Evolutionary conservation across 179 eudicot species (phyloP), one percentile per base, ranked within the genome.

Genomic region (Silene vulgaris): DNA sequence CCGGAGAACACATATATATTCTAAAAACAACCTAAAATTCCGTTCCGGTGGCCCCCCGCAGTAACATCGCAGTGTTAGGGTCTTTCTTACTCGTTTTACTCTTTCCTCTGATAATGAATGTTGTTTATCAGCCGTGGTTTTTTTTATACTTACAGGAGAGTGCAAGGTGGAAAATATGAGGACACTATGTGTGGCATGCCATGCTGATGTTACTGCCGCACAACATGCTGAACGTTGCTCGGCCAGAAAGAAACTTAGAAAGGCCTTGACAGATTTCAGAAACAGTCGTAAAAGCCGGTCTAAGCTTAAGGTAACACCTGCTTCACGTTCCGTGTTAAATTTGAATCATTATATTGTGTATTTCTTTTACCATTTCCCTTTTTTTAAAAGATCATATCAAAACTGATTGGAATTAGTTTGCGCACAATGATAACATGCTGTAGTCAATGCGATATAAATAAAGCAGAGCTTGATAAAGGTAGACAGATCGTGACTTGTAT

Each of bases 131-230:
- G 43, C n/a, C 19, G 17, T 17, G 17, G 48, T 67, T 35, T 72
- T 77, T 5, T 78, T 19, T 17, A 43, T 59, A 45, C 14, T 75
- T 75, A 69, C 86, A 96, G 99, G 99, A 69, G 96, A 96, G 78
- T 96, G 99, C 82, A 89, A 76, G 77, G 79, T 96, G 73, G 98
- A 96, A 80, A 96, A 93, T 85, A 84, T 96, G 96, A 86, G 97
- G 84, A 96, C 99, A 32, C 88, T 96, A 16, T 96, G 99, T 84
- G 92, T 96, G 74, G 91, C 89, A 64, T 96, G 99, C 76, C 99
- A 96, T 78, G 90, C 93, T 82, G 96, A 88, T 82, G 98, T 96
- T 59, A 93, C 98, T 61, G 80, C 90, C 16, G 87, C 91, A 37
- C 99, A 93, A 81, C 81, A 85, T 70, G 77, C 91, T 66, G 88